Conservation (phyloP, 140 eudicot genomes). For the Cichorium intybus region DNA sequence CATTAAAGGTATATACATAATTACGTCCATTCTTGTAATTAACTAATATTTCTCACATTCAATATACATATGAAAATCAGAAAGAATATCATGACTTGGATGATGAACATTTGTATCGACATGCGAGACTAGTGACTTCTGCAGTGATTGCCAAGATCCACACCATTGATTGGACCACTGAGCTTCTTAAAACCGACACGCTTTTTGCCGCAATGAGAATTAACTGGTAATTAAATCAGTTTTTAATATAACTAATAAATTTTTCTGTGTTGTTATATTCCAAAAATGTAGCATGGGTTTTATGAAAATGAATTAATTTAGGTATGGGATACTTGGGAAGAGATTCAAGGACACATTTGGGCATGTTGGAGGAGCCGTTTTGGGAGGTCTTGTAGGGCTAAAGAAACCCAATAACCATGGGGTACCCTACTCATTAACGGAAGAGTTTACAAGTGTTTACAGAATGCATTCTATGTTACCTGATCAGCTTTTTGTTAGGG, state of each 20-base stretch:
- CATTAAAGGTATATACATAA: conserved; percentile 37
- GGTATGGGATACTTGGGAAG: conserved; percentile 63
- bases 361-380: conserved; percentile 41
- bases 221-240: conserved; percentile 42
- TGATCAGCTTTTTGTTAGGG: conserved; percentile 44
- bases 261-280: not conserved
- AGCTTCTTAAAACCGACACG: conserved; percentile 59
- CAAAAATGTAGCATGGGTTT: not conserved
- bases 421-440: conserved; percentile 68
- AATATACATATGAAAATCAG: conserved; percentile 22
- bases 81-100: conserved; percentile 38
- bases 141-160: conserved; percentile 75
- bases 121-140: conserved; percentile 58
- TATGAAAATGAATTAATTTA: not conserved
- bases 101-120: conserved; percentile 47
- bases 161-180: conserved; percentile 84
- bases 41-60: not conserved
- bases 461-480: conserved; percentile 66
- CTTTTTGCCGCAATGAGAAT: conserved; percentile 62
- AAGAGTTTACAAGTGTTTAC: conserved; percentile 65
- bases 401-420: conserved; percentile 55
- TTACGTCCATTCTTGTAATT: not conserved
- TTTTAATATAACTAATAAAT: not conserved
- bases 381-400: conserved; percentile 60
- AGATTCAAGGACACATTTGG: conserved; percentile 61